These are phyloP conservation scores for Fimicolochytrium jonesii DNA, from an alignment of 192 early-diverging fungal genomes.

Conservation along the genomic window DNA sequence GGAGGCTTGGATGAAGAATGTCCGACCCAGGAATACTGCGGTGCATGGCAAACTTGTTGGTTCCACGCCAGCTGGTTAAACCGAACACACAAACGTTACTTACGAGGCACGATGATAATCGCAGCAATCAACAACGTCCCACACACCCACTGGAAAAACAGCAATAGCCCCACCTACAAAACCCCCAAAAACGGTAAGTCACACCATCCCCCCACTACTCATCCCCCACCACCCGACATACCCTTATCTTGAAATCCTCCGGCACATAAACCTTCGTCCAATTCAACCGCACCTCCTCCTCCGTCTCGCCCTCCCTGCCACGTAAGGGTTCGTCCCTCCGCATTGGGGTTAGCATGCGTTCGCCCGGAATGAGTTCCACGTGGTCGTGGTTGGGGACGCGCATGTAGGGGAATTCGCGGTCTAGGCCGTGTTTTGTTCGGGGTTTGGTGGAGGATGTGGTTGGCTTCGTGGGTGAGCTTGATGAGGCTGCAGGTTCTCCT, in stretches of 20 bases:
- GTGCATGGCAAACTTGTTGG: no score
- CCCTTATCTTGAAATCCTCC: constrained; percentile 55
- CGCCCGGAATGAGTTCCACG: constrained; percentile 72
- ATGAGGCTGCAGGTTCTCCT: background rate
- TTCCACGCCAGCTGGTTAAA: no score
- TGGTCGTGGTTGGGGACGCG: constrained; percentile 84
- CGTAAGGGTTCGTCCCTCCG: constrained; percentile 32
- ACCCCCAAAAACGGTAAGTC: no score
- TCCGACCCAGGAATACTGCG: constrained; percentile 59
- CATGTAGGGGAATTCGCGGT: constrained; percentile 56
- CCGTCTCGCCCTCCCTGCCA: constrained; percentile 43
- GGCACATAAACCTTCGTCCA: constrained; percentile 85
- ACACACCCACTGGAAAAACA: constrained; percentile 30
- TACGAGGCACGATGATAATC: constrained; percentile 17
- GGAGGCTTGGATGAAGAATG: constrained; percentile 20
- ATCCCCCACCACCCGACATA: constrained; percentile 22
- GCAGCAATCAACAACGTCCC: constrained; percentile 42
- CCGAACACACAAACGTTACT: no score
- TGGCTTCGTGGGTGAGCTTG: background rate
- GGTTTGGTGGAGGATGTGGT: constrained; percentile 1
- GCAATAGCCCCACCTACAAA: constrained; percentile 15
- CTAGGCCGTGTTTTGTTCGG: no score
- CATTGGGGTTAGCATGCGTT: constrained; percentile 76
- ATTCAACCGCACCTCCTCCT: constrained; percentile 47
- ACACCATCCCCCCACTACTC: background rate